These are phyloP conservation scores for Candida insectorum DNA, from an alignment of 805 yeast genomes.

Conservation along the genomic window DNA sequence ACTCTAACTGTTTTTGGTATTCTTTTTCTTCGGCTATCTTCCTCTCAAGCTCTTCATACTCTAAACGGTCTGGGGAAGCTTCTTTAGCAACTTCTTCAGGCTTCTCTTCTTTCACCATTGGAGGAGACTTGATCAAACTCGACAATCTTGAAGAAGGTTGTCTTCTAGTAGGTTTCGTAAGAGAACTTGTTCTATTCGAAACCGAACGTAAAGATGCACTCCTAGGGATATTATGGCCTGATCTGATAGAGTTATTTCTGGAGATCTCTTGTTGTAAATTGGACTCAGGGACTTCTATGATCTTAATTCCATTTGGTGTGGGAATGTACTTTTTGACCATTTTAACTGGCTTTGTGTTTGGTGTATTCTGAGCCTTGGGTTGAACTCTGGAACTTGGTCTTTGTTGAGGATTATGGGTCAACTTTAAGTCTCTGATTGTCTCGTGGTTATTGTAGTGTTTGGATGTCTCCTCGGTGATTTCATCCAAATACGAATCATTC, in stretches of 20 bases:
- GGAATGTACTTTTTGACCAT: slow-evolving; percentile 71
- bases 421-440: slow-evolving; percentile 32
- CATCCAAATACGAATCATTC: slow-evolving; percentile 29
- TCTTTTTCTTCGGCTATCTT: slow-evolving; percentile 39
- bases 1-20: slow-evolving; percentile 36
- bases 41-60: slow-evolving; percentile 24
- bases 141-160: slow-evolving; percentile 20
- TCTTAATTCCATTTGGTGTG: slow-evolving; percentile 65
- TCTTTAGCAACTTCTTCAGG: slow-evolving; percentile 9
- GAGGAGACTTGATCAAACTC: slow-evolving; percentile 11
- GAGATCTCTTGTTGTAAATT: slow-evolving; percentile 34
- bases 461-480: slow-evolving; percentile 24
- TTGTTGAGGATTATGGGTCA: slow-evolving; percentile 17
- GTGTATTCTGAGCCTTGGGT: slow-evolving; percentile 1
- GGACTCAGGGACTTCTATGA: slow-evolving; percentile 64
- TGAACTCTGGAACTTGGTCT: background rate
- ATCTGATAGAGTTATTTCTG: slow-evolving; percentile 37
- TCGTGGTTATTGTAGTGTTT: slow-evolving; percentile 28
- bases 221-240: slow-evolving; percentile 24
- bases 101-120: slow-evolving; percentile 8
- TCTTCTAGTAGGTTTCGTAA: slow-evolving; percentile 3
- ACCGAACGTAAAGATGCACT: slow-evolving; percentile 17
- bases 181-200: slow-evolving; percentile 1
- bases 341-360: slow-evolving; percentile 17
- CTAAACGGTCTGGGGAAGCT: slow-evolving; percentile 23